Conservation (phyloP, 2,329 filamentous ascomycete genomes). For the Pseudocercospora vitis region DNA sequence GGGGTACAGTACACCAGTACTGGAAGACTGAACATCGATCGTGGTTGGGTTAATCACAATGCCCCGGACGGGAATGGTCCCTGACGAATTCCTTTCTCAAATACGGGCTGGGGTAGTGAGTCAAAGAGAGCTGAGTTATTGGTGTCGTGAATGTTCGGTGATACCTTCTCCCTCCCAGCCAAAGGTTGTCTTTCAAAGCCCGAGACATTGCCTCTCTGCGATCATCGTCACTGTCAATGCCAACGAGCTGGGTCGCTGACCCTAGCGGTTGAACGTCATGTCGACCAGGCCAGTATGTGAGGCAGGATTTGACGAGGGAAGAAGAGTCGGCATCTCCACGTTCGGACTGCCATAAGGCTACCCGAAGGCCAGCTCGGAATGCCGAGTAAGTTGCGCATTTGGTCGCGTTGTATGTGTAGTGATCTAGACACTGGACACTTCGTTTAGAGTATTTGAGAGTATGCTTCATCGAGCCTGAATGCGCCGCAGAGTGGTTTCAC, state of each 20-base stretch:
- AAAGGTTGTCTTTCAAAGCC: too few species aligned
- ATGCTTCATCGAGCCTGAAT: neutral
- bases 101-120: too few species aligned
- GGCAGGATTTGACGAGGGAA: neutral
- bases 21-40: too few species aligned
- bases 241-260: neutral
- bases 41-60: too few species aligned
- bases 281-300: slow-evolving; percentile 1
- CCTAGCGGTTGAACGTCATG: slow-evolving; percentile 4
- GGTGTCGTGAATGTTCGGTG: too few species aligned
- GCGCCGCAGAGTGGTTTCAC: neutral
- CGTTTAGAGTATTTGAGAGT: neutral
- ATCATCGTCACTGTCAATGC: neutral
- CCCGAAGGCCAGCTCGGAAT: neutral
- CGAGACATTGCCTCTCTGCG: too few species aligned
- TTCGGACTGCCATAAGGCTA: neutral
- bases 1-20: too few species aligned
- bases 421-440: neutral
- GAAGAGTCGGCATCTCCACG: neutral
- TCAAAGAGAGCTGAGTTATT: too few species aligned
- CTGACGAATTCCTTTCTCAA: too few species aligned
- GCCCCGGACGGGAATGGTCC: too few species aligned
- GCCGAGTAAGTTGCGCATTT: neutral
- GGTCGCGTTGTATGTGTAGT: neutral
- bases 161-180: too few species aligned